Percentiles rank a stretch among this genome's conserved stretches.
These are phyloP conservation scores for Hemileccinum rubropunctum DNA, from an alignment of 768 basidiomycete species.

Conservation along the genomic window DNA sequence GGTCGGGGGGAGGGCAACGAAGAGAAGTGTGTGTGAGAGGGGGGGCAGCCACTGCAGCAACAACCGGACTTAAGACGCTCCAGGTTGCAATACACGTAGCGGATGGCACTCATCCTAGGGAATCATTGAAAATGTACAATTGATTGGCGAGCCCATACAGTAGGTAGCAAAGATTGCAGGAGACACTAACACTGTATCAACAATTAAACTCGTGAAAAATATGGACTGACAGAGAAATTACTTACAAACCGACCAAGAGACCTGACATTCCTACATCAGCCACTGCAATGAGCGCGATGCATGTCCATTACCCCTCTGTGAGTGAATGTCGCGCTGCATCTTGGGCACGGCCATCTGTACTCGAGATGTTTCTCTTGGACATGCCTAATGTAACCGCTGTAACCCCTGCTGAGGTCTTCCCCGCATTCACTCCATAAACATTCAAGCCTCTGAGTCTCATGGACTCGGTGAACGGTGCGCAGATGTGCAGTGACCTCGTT, in stretches of 20 bases:
- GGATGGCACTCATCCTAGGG: neutral
- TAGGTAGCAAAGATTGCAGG: neutral
- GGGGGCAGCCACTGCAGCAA: conserved; percentile 5
- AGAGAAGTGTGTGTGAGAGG: neutral
- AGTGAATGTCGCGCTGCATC: conserved; percentile 14
- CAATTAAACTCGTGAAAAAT: neutral
- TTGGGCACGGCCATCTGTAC: conserved; percentile 23
- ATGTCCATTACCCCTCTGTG: conserved; percentile 18
- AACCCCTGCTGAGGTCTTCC: conserved; percentile 12
- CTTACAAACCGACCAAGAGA: conserved; percentile 3
- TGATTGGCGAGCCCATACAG: neutral
- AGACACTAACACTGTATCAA: neutral
- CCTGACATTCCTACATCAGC: neutral
- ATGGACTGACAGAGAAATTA: neutral
- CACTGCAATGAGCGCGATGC: conserved; percentile 13
- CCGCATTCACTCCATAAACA: conserved; percentile 20
- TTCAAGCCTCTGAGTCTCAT: neutral
- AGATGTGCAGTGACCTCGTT: conserved; percentile 17
- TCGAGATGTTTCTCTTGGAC: conserved; percentile 24
- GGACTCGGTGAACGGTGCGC: conserved; percentile 8
- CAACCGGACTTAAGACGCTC: neutral
- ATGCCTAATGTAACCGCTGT: conserved; percentile 21
- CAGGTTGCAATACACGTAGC: neutral
- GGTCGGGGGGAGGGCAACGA: neutral
- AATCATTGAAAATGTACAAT: neutral